Evolutionary conservation across 768 basidiomycete genomes (phyloP).

Genomic region (Xerocomus brunneocitrinus): DNA sequence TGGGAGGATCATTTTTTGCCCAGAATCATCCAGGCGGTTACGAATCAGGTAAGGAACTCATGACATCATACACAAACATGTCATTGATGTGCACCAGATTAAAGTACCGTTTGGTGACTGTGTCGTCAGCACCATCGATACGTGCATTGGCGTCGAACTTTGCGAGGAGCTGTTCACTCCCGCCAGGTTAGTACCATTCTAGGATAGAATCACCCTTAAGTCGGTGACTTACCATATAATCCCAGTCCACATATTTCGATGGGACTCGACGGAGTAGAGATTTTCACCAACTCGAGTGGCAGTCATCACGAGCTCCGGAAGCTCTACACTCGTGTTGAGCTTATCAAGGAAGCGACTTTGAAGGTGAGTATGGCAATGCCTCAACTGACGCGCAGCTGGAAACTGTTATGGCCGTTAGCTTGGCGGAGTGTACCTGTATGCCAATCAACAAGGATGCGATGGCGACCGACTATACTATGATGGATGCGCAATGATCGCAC

Average conservation of each 20-base stretch:
- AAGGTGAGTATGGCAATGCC: slow-evolving; percentile 51
- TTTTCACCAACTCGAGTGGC: slow-evolving; percentile 97
- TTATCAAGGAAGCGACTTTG: slow-evolving; percentile 94
- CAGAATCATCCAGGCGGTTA: slow-evolving; percentile 80
- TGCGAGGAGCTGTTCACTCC: slow-evolving; percentile 99
- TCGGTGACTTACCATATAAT: not conserved
- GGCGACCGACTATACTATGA: slow-evolving; percentile 98
- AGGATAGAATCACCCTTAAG: too few species aligned
- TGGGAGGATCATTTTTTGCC: slow-evolving; percentile 93
- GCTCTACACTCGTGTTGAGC: slow-evolving; percentile 81
- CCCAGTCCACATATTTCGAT: slow-evolving; percentile 91
- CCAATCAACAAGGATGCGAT: slow-evolving; percentile 98
- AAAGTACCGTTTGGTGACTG: slow-evolving; percentile 97
- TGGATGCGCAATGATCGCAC: slow-evolving; percentile 92
- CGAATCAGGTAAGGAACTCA: slow-evolving; percentile 62
- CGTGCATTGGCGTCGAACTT: slow-evolving; percentile 93
- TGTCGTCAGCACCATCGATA: slow-evolving; percentile 88
- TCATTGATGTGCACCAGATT: slow-evolving; percentile 38
- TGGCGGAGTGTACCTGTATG: slow-evolving; percentile 95
- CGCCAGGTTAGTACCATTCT: slow-evolving; percentile 54
- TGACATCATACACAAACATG: not conserved
- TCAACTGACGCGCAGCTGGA: not conserved
- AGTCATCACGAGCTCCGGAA: slow-evolving; percentile 99
- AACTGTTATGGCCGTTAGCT: slow-evolving; percentile 46
- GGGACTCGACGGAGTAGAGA: slow-evolving; percentile 98